Evolutionary conservation across 495 filamentous ascomycete genomes (phyloP), one percentile per base, ranked within the genome.

Genomic region (Daldinia decipiens): DNA sequence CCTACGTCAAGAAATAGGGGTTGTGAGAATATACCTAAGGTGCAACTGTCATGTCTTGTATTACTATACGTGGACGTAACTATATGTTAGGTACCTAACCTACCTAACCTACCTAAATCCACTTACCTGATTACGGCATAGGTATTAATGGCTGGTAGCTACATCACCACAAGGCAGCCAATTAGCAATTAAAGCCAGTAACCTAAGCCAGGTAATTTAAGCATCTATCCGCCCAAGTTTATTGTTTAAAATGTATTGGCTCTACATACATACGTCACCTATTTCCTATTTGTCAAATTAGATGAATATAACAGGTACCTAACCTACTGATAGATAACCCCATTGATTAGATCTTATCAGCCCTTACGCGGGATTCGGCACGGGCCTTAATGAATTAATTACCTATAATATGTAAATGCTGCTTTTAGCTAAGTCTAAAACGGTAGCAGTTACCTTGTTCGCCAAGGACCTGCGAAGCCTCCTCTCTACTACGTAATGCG

Each of bases 401-500:
- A n/a, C n/a, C n/a, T n/a, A n/a, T n/a, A n/a, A n/a, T n/a, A 45
- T 21, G 40, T 45, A 21, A 45, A 45, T 45, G 5, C 11, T 5
- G 45, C 24, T 55, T 55, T 17, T 24, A 31, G 27, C 59, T 59
- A 68, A n/a, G 32, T 24, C 43, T 36, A 15, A 59, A 68, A 58
- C 31, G 36, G 57, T 59, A 67, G 56, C 39, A 58, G 11, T 50
- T 62, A 5, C 36, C 26, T 69, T 19, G 38, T n/a, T 54, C 54
- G 60, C 60, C 38, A 70, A 63, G 67, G 67, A 38, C 50, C 67
- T 9, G 17, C 43, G 5, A 47, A 21, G 43, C 43, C 17, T 47
- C 43, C 17, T 47, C 43, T 21, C 43, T 19, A 21, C 43, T 64
- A 55, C 45, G 43, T 64, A 70, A 63, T 62, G 60, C 54, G 47